Conservation (phyloP, 2,329 filamentous ascomycete species). For the Cytospora leucostoma region DNA sequence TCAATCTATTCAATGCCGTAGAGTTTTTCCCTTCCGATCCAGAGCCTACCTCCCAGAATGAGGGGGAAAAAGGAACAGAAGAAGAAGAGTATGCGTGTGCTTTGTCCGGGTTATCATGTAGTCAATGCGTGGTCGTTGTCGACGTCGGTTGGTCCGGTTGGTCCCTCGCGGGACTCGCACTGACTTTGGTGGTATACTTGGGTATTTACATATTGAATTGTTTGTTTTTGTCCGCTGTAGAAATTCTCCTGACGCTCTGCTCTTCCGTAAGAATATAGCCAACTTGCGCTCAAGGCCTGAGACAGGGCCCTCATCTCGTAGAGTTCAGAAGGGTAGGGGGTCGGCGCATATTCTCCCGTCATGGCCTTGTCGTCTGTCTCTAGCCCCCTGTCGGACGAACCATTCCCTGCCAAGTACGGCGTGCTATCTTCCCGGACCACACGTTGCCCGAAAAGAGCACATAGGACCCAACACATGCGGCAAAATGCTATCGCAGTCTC, state of each 20-base stretch:
- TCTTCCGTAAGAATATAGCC: neutral
- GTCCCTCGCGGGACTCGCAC: neutral
- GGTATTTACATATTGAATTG: slow-evolving; percentile 13
- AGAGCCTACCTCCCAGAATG: no score
- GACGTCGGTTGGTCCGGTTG: neutral
- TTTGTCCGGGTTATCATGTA: neutral
- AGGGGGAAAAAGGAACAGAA: neutral
- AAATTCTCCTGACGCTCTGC: neutral
- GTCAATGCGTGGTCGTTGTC: neutral
- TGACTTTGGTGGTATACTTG: slow-evolving; percentile 11
- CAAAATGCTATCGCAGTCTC: neutral
- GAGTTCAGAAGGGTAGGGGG: neutral
- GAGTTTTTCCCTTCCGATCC: no score
- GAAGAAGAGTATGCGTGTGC: neutral
- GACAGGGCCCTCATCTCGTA: neutral
- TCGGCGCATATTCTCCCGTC: neutral
- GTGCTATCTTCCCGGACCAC: neutral
- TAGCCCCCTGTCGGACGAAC: neutral
- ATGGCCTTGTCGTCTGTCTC: neutral
- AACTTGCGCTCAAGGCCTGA: neutral
- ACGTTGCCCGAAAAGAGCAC: neutral
- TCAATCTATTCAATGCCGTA: no score
- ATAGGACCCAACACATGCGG: neutral
- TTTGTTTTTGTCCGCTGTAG: neutral
- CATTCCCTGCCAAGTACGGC: neutral